Evolutionary conservation across 1,284 basidiomycete species (phyloP).

Genomic region (Trichosporon ovoides): DNA sequence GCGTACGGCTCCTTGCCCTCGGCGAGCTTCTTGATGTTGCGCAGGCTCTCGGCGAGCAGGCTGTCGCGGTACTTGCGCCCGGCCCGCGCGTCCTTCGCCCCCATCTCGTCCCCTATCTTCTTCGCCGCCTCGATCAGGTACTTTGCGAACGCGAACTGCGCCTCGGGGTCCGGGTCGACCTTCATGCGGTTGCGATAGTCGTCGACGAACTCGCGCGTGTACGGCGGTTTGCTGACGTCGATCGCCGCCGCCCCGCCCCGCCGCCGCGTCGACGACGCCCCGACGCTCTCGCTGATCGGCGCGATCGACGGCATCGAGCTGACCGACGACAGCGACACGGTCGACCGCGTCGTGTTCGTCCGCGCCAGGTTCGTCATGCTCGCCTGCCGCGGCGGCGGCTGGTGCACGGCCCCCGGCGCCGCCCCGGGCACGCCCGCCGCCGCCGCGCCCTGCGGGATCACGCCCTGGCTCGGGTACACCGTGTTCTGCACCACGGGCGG

Average conservation of each 20-base stretch:
- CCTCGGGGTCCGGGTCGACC: conserved; percentile 94
- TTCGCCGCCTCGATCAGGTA: conserved; percentile 99
- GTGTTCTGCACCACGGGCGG: conserved; percentile 42
- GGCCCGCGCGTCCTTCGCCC: conserved; percentile 45
- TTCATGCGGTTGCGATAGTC: conserved; percentile 96
- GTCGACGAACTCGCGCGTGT: conserved; percentile 94
- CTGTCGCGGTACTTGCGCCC: conserved; percentile 81
- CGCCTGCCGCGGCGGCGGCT: conserved; percentile 30
- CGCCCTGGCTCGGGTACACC: conserved; percentile 4
- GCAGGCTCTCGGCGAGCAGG: conserved; percentile 81
- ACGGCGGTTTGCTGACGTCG: conserved; percentile 78
- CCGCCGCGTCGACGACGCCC: conserved; percentile 50
- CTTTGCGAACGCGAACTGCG: conserved; percentile 95
- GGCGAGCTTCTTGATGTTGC: conserved; percentile 77
- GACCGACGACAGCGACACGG: conserved; percentile 28
- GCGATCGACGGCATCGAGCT: conserved; percentile 30
- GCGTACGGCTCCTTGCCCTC: conserved; percentile 65
- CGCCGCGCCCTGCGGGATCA: background rate
- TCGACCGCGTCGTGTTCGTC: conserved; percentile 42
- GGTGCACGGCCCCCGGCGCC: conserved; percentile 1
- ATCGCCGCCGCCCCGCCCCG: conserved; percentile 61
- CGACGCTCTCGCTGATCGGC: conserved; percentile 52
- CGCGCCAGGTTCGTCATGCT: conserved; percentile 35
- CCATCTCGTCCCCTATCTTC: conserved; percentile 79
- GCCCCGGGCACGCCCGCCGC: background rate